Evolutionary conservation across 2,329 filamentous ascomycete species (phyloP), one percentile per base, ranked within the genome.

Genomic region (Tolypocladium ophioglossoides): DNA sequence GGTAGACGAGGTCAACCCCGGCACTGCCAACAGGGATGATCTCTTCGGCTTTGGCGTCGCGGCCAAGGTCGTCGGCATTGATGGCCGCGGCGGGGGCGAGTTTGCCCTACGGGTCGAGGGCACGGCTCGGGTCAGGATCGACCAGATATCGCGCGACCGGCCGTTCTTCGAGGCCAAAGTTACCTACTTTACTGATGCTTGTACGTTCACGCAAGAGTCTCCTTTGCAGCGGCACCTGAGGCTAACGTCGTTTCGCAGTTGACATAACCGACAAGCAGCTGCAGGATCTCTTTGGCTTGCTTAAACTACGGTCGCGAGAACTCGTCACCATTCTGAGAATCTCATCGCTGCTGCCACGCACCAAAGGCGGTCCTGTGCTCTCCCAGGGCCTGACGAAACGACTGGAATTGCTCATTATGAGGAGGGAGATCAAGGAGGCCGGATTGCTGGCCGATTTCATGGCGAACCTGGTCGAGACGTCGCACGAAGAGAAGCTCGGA

Each of bases 401-500:
- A 52, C 81, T 99, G 46, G 91, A 97, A 64, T 73, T 91, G 52
- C 94, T 90, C 69, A 96, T 99, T 59, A 79, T 84, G 35, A 84
- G 86, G 68, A 95, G 94, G 66, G 85, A 90, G 56, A 69, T 94
- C 51, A 77, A 82, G 44, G 91, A 97, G 61, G 91, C 91, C 1
- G 92, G 92, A 2, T 75, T 84, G 10, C 78, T 99, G 11, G 92
- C 94, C 8, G 94, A 99, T 68, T 97, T 97, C 68, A 96, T 99
- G 90, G 86, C 90, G 40, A 95, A 96, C 66, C 81, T 97, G 27
- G 82, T 95, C 3, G 90, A 96, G 58, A 85, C 87, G 51, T 87
- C 84, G 11, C 87, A 95, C 59, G 90, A 96, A 68, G 94, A 99
- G 66, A 96, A 95, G 70, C 78, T 99, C 53, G 83, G 88, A 54